Evolutionary conservation across 73 alveolate species (phyloP).

Genomic region (Paramecium caudatum): DNA sequence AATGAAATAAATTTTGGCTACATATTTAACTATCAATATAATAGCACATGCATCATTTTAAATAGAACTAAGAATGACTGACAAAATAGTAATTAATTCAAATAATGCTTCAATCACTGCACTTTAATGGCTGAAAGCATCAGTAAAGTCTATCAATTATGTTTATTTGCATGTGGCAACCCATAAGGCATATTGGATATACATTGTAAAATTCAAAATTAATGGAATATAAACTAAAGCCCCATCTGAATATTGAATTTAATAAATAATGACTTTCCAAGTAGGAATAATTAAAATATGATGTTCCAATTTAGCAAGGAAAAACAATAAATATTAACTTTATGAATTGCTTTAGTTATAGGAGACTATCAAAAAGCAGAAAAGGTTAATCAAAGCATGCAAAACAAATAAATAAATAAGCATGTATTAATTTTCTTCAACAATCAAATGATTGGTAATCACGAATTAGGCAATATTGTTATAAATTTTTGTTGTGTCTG

Average conservation of each 20-base stretch:
- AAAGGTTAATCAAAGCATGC: background rate
- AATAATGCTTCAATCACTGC: background rate
- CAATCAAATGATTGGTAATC: conserved; percentile 2
- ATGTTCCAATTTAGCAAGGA: background rate
- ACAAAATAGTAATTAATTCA: background rate
- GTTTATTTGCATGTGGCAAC: conserved; percentile 19
- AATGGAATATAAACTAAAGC: background rate
- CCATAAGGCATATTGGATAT: background rate
- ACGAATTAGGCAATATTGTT: background rate
- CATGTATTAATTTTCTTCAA: background rate
- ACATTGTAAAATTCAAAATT: background rate
- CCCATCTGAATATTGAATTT: background rate
- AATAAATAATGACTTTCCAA: conserved; percentile 23
- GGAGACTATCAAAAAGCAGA: background rate
- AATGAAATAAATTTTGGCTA: background rate
- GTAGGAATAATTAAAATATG: conserved; percentile 11
- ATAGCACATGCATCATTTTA: background rate
- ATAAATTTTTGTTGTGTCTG: conserved; percentile 29
- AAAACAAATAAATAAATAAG: background rate
- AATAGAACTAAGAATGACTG: background rate
- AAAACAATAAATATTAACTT: background rate
- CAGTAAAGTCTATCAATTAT: conserved; percentile 28
- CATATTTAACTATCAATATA: background rate
- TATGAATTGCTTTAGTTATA: background rate
- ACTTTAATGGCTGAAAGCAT: background rate